These are phyloP conservation scores for Apocynum venetum DNA, from an alignment of 257 asterid species.

Conservation along the genomic window DNA sequence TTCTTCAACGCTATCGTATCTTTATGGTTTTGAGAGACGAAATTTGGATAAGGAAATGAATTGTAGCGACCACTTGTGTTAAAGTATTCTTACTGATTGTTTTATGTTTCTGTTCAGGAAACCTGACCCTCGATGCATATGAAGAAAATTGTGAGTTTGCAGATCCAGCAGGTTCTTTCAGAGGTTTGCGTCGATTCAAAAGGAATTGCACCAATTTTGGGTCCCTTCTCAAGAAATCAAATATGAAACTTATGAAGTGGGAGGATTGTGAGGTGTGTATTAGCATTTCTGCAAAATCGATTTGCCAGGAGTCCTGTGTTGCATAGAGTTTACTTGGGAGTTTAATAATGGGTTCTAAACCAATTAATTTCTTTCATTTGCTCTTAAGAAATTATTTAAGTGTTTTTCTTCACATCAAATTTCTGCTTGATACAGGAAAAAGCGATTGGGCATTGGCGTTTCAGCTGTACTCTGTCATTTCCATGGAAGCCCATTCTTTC, in stretches of 20 bases:
- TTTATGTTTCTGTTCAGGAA: conserved; percentile 38
- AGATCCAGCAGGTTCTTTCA: conserved; percentile 95
- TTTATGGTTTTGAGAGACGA: no score
- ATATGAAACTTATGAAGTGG: conserved; percentile 93
- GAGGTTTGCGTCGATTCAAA: conserved; percentile 67
- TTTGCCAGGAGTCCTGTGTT: not conserved
- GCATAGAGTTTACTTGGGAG: not conserved
- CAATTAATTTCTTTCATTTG: no score
- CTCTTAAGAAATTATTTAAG: not conserved
- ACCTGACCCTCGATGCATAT: conserved; percentile 70
- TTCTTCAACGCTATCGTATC: no score
- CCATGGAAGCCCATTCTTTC: conserved; percentile 99
- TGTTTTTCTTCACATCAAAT: not conserved
- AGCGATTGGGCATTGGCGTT: conserved; percentile 95
- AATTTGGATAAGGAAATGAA: no score
- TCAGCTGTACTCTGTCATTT: conserved; percentile 75
- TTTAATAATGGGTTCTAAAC: no score
- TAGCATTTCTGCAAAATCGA: conserved; percentile 3
- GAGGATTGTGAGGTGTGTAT: conserved; percentile 73
- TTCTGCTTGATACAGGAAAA: conserved; percentile 49
- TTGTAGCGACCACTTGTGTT: not conserved
- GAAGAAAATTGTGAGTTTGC: conserved; percentile 95
- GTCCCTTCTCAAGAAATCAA: conserved; percentile 58
- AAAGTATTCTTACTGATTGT: not conserved
- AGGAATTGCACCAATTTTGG: conserved; percentile 97